These are phyloP conservation scores for Nephelium lappaceum DNA, from an alignment of 345 rosid genomes.

Conservation along the genomic window DNA sequence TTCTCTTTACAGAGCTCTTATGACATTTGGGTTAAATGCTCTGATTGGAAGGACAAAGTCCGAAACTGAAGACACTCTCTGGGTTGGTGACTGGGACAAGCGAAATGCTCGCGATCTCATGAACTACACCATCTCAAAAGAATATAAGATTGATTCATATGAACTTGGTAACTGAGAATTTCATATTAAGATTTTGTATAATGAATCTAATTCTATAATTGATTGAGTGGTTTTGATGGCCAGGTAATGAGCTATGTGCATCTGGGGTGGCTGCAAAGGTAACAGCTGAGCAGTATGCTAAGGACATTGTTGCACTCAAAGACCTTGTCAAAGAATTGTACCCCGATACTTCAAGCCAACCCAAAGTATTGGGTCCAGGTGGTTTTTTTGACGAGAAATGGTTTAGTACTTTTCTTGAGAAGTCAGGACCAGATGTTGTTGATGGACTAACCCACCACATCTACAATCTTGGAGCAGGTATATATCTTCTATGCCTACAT, in stretches of 20 bases:
- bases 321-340: conserved; percentile 35
- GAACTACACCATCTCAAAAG: conserved; percentile 46
- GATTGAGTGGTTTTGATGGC: background rate
- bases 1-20: conserved; percentile 31
- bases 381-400: conserved; percentile 63
- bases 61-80: conserved; percentile 11
- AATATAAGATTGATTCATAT: conserved; percentile 60
- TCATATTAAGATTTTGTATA: no score
- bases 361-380: conserved; percentile 54
- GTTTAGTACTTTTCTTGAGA: conserved; percentile 44
- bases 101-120: conserved; percentile 51
- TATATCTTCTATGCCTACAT: background rate
- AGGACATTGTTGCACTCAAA: conserved; percentile 39
- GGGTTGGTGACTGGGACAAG: conserved; percentile 50
- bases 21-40: conserved; percentile 58
- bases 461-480: conserved; percentile 66
- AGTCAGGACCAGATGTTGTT: conserved; percentile 46
- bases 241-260: conserved; percentile 62
- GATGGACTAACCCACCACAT: conserved; percentile 63
- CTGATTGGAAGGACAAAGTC: conserved; percentile 39
- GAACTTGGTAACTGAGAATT: conserved; percentile 45
- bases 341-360: conserved; percentile 36
- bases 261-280: conserved; percentile 52
- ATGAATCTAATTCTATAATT: background rate
- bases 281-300: conserved; percentile 40